Percentiles rank a stretch among this genome's conserved stretches.
These are phyloP conservation scores for Plasmodium knowlesi DNA, from an alignment of 169 alveolate species.

Conservation along the genomic window DNA sequence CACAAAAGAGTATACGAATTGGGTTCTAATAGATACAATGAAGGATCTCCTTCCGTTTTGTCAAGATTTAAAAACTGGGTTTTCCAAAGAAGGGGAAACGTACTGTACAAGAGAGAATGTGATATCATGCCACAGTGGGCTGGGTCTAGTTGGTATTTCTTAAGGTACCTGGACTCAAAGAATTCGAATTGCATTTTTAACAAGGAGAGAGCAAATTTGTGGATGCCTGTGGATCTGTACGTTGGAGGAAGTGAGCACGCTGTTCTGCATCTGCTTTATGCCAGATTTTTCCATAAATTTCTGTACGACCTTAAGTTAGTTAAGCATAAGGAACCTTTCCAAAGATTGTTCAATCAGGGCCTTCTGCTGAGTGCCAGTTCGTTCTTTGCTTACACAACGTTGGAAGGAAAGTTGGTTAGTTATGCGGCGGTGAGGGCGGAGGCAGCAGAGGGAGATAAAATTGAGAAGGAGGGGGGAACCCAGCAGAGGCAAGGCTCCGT, in stretches of 20 bases:
- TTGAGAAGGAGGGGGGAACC: not conserved
- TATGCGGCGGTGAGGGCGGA: not conserved
- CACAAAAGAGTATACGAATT: constrained; percentile 48
- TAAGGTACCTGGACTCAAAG: constrained; percentile 89
- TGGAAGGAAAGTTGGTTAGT: constrained; percentile 18
- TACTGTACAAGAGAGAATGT: constrained; percentile 80
- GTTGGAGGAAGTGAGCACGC: constrained; percentile 96
- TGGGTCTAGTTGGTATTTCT: constrained; percentile 93
- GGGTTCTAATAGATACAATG: not conserved
- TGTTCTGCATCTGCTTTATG: constrained; percentile 92
- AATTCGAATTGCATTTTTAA: constrained; percentile 79
- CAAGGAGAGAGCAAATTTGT: constrained; percentile 71
- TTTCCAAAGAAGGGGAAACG: constrained; percentile 73
- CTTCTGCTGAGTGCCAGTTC: constrained; percentile 83
- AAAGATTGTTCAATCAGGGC: constrained; percentile 90
- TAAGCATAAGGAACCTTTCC: constrained; percentile 90
- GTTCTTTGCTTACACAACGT: constrained; percentile 54
- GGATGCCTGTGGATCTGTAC: constrained; percentile 95
- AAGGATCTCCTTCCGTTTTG: constrained; percentile 1
- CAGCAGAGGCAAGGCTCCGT: not conserved
- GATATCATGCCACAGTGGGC: constrained; percentile 96
- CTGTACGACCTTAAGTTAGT: constrained; percentile 85
- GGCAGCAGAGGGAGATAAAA: not conserved
- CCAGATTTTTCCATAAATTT: constrained; percentile 93
- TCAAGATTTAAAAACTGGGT: constrained; percentile 70